phyloP scores from a whole-genome alignment of 169 alveolate species.

The Plasmodium chabaudi region DNA sequence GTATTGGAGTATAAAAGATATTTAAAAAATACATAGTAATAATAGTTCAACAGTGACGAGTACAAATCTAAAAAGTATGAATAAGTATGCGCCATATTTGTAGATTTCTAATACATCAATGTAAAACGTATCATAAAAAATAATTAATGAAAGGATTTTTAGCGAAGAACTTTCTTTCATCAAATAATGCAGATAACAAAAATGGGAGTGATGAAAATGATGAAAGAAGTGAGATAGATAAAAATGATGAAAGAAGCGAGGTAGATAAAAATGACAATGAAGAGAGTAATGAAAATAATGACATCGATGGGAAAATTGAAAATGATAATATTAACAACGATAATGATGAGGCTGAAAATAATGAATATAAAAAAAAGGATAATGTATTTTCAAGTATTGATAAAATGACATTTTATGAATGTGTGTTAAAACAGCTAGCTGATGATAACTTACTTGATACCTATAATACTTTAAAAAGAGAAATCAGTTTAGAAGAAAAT shows the following conservation, averaged over 20 bases:
- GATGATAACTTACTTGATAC: slow-evolving; percentile 60
- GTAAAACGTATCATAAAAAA: neutral
- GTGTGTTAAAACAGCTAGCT: slow-evolving; percentile 35
- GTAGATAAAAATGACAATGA: neutral
- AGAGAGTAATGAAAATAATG: neutral
- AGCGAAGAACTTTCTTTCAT: slow-evolving; percentile 21
- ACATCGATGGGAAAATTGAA: too few relatives aligned
- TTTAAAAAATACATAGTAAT: neutral
- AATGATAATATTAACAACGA: too few relatives aligned
- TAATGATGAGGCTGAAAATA: neutral
- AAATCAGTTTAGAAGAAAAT: slow-evolving; percentile 44
- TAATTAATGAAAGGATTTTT: slow-evolving; percentile 34
- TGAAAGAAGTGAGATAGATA: neutral
- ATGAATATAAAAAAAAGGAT: neutral
- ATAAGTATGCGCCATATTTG: neutral
- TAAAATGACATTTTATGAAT: slow-evolving; percentile 60
- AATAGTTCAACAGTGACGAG: neutral
- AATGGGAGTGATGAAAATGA: neutral
- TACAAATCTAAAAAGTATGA: neutral
- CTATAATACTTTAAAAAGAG: slow-evolving; percentile 21
- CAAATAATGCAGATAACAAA: neutral
- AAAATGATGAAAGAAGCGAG: neutral
- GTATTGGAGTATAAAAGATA: too few relatives aligned
- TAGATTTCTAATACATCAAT: neutral
- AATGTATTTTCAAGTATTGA: slow-evolving; percentile 7